Evolutionary conservation across 2,329 filamentous ascomycete species (phyloP), one percentile per base, ranked within the genome.

Genomic region (Paecilomyces variotii): DNA sequence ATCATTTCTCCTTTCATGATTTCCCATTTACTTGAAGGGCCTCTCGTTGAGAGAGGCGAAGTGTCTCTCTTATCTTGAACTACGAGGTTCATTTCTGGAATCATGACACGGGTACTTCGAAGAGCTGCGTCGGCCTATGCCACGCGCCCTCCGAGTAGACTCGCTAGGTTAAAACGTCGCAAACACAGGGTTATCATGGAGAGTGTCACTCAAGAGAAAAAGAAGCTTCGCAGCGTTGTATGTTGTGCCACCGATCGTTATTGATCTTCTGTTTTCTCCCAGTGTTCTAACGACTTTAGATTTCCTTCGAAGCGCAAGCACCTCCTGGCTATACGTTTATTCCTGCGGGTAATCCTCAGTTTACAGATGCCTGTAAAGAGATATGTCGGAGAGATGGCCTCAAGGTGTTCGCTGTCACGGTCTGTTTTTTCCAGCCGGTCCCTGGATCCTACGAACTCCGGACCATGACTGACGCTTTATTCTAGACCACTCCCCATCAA

Each of bases 301-400:
- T 82, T 51, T 80, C 80, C 24, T 84, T 83, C 63, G 76, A 79
- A 60, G 72, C 76, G n/a, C 75, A 79, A 63, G 76, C 84, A 25
- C 84, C 83, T 9, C 70, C 72, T 54, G 84, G 83, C n/a, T 87
- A 85, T 67, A 82, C 79, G 0, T 86, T 85, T 65, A 79, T 87
- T 55, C 80, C 82, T 25, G 79, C 82, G 53, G 84, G 84, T 26
- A 82, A 84, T 60, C 82, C 83, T 1, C 79, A 82, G 57, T 76
- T 87, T 54, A 84, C 84, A 19, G 79, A 79, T 53, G 79, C 79
- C 58, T 83, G 82, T 71, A 87, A 86, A 70, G 83, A 86, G 64
- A 68, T 81, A 49, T 86, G 84, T 63, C 78, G 82, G 56, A 78
- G 80, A 65, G 77, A 79, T 63, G 79, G 79, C 28, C 71, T 80